phyloP scores from a whole-genome alignment of 129 eudicot species.

The Pittosporum tobira region DNA sequence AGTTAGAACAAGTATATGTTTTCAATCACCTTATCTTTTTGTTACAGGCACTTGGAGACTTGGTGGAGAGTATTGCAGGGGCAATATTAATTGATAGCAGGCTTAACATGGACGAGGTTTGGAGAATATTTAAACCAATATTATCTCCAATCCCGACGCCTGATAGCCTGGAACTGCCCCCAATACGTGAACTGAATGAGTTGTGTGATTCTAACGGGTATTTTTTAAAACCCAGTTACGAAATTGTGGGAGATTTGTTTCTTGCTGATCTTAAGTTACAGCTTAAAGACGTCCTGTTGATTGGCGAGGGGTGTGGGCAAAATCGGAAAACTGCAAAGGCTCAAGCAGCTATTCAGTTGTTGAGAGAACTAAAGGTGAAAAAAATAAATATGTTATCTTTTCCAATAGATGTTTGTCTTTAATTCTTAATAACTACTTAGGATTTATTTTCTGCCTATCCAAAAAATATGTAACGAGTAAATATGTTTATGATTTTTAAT shows the following conservation, averaged over 20 bases:
- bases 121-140: slow-evolving; percentile 65
- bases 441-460: no score
- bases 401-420: no score
- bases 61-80: slow-evolving; percentile 87
- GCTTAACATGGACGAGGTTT: slow-evolving; percentile 64
- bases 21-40: not conserved
- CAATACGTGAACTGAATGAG: slow-evolving; percentile 68
- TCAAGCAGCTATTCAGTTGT: slow-evolving; percentile 63
- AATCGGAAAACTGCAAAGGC: slow-evolving; percentile 69
- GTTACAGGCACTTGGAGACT: slow-evolving; percentile 80
- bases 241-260: slow-evolving; percentile 27
- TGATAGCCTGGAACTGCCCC: slow-evolving; percentile 82
- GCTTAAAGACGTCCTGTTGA: slow-evolving; percentile 48
- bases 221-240: slow-evolving; percentile 43
- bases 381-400: no score
- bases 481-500: no score
- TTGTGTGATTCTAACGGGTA: slow-evolving; percentile 81
- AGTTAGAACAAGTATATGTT: no score
- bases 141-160: slow-evolving; percentile 92
- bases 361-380: slow-evolving; percentile 51
- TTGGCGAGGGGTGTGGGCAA: slow-evolving; percentile 49
- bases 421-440: no score
- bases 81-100: slow-evolving; percentile 76
- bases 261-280: slow-evolving; percentile 54
- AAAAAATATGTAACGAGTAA: no score